Evolutionary conservation across 176 grass and related monocot genomes (phyloP).

Genomic region (Panicum miliaceum): DNA sequence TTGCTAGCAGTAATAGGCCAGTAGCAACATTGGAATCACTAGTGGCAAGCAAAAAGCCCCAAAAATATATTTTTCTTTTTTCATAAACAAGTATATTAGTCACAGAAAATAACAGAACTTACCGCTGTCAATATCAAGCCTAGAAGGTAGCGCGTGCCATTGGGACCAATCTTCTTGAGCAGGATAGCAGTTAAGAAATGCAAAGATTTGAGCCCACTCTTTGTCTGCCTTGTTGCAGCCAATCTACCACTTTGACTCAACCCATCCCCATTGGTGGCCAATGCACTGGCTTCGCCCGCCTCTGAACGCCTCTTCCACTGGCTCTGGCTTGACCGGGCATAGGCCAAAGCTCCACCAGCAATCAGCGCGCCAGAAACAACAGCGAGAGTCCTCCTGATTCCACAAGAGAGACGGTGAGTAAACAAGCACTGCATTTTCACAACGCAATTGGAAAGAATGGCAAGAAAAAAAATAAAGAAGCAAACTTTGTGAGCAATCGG

Average conservation of each 20-base stretch:
- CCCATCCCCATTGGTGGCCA: conserved; percentile 43
- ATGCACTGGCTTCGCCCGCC: conserved; percentile 25
- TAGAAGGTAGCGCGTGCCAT: conserved; percentile 69
- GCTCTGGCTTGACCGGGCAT: conserved; percentile 59
- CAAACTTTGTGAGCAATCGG: conserved; percentile 1
- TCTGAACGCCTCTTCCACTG: conserved; percentile 17
- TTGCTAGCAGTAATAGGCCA: conserved; percentile 17
- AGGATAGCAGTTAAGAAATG: conserved; percentile 87
- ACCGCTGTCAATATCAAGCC: conserved; percentile 68
- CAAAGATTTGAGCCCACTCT: conserved; percentile 68
- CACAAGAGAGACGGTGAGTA: not conserved
- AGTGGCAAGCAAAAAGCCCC: not conserved
- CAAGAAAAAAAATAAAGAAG: not conserved
- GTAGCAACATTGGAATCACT: not conserved
- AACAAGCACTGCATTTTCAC: not conserved
- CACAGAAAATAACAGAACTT: conserved; percentile 33
- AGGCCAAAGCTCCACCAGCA: conserved; percentile 82
- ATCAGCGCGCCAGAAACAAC: conserved; percentile 81
- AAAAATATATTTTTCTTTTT: not conserved
- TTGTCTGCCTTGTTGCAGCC: conserved; percentile 44
- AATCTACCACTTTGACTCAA: conserved; percentile 48
- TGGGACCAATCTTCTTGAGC: conserved; percentile 76
- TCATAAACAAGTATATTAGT: not conserved
- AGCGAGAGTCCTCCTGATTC: conserved; percentile 67
- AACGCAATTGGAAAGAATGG: not conserved